phyloP scores from a whole-genome alignment of 78 protist genomes.

The Dictyostelium intermedium region DNA sequence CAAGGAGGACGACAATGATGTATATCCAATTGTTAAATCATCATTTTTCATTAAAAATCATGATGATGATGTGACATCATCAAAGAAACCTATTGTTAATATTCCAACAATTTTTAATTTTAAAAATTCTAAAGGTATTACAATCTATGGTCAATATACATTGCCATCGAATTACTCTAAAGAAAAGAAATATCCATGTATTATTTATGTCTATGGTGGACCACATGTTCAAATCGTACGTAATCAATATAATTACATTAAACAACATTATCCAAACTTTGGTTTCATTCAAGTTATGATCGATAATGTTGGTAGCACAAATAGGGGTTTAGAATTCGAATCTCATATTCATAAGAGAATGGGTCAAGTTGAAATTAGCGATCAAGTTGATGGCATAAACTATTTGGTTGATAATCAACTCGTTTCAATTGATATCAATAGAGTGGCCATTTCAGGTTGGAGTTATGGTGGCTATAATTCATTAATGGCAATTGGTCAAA shows the following conservation, averaged over 20 bases:
- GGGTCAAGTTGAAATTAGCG: constrained; percentile 89
- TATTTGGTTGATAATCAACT: background rate
- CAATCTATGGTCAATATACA: constrained; percentile 28
- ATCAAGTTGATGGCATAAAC: constrained; percentile 79
- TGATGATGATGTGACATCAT: background rate
- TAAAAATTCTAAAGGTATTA: constrained; percentile 17
- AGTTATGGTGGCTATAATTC: constrained; percentile 94
- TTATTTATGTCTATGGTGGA: constrained; percentile 79
- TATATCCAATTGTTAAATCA: background rate
- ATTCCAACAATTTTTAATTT: constrained; percentile 21
- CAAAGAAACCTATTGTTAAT: background rate
- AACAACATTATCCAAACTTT: constrained; percentile 22
- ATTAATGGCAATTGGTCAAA: constrained; percentile 84
- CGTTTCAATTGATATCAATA: constrained; percentile 53
- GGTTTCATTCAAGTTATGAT: constrained; percentile 83
- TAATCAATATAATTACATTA: background rate
- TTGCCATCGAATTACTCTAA: background rate
- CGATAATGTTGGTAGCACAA: constrained; percentile 82
- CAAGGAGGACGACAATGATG: background rate
- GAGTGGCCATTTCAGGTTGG: constrained; percentile 93
- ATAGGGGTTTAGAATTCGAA: constrained; percentile 79
- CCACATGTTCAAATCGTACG: constrained; percentile 81
- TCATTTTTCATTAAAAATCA: background rate
- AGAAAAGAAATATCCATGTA: constrained; percentile 20
- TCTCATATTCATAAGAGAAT: constrained; percentile 14